Percentiles rank a stretch among this genome's conserved stretches.
phyloP scores from a whole-genome alignment of 208 protist genomes.

The Sergeia podlipaevii region DNA sequence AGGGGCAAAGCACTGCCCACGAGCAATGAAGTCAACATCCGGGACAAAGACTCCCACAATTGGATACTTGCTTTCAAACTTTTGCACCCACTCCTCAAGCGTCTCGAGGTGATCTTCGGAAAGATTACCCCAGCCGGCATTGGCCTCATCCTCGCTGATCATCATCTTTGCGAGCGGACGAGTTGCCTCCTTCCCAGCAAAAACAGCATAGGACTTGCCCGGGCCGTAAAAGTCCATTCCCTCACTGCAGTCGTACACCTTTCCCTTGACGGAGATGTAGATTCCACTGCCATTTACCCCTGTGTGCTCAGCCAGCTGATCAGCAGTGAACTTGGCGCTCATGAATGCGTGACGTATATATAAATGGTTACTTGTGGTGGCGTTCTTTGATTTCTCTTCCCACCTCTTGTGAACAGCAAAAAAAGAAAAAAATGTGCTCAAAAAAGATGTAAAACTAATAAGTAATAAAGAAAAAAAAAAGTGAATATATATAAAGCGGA shows the following conservation, averaged over 20 bases:
- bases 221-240: constrained; percentile 69
- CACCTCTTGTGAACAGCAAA: background rate
- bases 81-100: constrained; percentile 69
- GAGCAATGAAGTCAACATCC: constrained; percentile 33
- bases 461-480: constrained; percentile 1
- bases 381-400: background rate
- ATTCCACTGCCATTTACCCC: constrained; percentile 40
- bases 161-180: constrained; percentile 83
- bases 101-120: constrained; percentile 48
- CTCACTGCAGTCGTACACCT: constrained; percentile 72
- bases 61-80: constrained; percentile 75
- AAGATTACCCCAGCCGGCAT: constrained; percentile 70
- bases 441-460: background rate
- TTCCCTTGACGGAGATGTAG: constrained; percentile 76
- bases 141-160: constrained; percentile 72
- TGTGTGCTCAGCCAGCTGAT: constrained; percentile 35
- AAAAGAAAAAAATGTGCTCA: background rate
- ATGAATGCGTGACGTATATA: background rate
- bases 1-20: constrained; percentile 40
- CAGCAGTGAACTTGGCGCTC: constrained; percentile 36
- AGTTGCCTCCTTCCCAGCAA: constrained; percentile 75
- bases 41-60: constrained; percentile 51
- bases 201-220: constrained; percentile 72
- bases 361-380: background rate
- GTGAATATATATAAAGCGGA: too few species aligned